A percentile compares a stretch with the other conserved stretches of the same genome.
These are phyloP conservation scores for Dictyostelium gargantuum DNA, from an alignment of 208 protist species.

Conservation along the genomic window DNA sequence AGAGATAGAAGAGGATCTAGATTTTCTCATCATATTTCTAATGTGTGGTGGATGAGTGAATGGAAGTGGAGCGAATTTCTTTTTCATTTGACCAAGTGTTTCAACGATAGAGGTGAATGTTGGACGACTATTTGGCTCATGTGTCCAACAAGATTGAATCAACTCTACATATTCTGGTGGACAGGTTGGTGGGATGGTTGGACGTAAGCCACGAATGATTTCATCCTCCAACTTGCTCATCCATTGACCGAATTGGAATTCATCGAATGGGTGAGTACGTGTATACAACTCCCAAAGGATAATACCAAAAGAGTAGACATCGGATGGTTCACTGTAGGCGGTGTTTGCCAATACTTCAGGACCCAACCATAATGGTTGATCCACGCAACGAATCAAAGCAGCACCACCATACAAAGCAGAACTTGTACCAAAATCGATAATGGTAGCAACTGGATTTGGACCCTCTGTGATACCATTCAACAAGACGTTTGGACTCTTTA, in stretches of 20 bases:
- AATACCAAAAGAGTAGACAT: constrained; percentile 83
- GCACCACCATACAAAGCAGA: constrained; percentile 40
- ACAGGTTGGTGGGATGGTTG: constrained; percentile 35
- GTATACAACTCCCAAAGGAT: constrained; percentile 73
- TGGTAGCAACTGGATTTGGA: not conserved
- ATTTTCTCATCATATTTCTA: constrained; percentile 18
- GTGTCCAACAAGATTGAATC: constrained; percentile 59
- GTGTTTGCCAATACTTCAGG: constrained; percentile 75
- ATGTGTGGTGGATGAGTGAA: constrained; percentile 21
- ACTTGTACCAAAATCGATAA: constrained; percentile 68
- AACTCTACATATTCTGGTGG: constrained; percentile 43
- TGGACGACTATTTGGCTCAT: constrained; percentile 47
- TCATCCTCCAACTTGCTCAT: constrained; percentile 62
- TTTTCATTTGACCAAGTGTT: not conserved
- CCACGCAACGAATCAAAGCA: constrained; percentile 14
- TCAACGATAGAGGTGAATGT: constrained; percentile 57
- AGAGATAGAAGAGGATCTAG: constrained; percentile 13
- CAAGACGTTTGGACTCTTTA: constrained; percentile 76
- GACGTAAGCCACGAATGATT: constrained; percentile 47
- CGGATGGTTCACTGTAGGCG: constrained; percentile 56
- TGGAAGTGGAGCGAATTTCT: constrained; percentile 21
- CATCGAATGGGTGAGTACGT: constrained; percentile 69
- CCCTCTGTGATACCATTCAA: constrained; percentile 26
- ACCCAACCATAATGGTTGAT: constrained; percentile 77
- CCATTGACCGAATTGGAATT: constrained; percentile 69